These are phyloP conservation scores for Alloascoidea hylecoeti DNA, from an alignment of 805 yeast species.

Conservation along the genomic window DNA sequence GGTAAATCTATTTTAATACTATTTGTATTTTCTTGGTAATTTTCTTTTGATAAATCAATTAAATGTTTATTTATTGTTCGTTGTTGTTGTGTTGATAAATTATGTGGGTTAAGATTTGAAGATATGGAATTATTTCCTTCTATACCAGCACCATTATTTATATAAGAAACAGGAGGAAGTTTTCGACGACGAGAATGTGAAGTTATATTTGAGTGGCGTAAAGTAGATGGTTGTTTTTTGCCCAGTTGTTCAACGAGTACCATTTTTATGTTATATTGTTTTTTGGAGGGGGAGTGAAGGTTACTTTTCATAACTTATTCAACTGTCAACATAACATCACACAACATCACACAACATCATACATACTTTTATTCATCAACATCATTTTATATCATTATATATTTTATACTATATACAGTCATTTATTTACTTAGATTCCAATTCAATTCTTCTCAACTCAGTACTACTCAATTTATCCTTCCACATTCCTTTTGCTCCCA, in stretches of 20 bases:
- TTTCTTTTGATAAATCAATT: conserved; percentile 19
- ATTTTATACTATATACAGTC: too few species aligned
- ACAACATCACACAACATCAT: too few species aligned
- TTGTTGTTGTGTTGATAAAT: conserved; percentile 2
- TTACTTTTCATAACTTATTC: too few species aligned
- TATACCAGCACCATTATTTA: background rate
- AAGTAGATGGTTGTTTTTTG: too few species aligned
- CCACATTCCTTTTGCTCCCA: conserved; percentile 29
- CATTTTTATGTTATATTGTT: too few species aligned
- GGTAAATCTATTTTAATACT: conserved; percentile 18
- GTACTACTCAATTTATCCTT: conserved; percentile 79
- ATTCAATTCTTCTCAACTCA: conserved; percentile 34
- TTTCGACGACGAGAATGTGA: background rate
- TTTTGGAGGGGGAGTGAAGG: too few species aligned
- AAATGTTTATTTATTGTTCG: conserved; percentile 12
- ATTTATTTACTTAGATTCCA: too few species aligned
- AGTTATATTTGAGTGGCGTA: too few species aligned
- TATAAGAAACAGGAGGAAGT: background rate
- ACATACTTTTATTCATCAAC: too few species aligned
- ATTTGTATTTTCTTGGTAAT: conserved; percentile 17
- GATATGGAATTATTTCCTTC: background rate
- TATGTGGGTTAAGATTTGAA: background rate
- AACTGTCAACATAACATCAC: too few species aligned
- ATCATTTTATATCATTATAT: too few species aligned
- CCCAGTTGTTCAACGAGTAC: too few species aligned